These are phyloP conservation scores for Petasospora fabianii DNA, from an alignment of 1,139 yeast species.

Conservation along the genomic window DNA sequence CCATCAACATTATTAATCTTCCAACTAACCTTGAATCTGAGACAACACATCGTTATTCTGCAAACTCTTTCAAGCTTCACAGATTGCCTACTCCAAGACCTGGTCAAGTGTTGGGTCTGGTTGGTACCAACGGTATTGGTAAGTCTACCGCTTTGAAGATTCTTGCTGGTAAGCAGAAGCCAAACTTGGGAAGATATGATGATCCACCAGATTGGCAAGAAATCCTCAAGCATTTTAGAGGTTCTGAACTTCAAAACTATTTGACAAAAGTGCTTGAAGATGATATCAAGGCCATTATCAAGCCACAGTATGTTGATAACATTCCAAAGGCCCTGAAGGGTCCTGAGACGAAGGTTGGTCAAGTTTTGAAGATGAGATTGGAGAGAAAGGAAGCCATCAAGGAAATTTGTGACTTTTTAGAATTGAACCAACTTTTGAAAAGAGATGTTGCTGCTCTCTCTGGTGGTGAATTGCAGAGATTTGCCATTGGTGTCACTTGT, in stretches of 20 bases:
- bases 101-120: slow-evolving; percentile 95
- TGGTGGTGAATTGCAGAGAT: slow-evolving; percentile 98
- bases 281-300: slow-evolving; percentile 87
- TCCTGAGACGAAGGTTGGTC: slow-evolving; percentile 73
- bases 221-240: slow-evolving; percentile 85
- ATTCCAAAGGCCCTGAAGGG: slow-evolving; percentile 95
- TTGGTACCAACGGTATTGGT: slow-evolving; percentile 99
- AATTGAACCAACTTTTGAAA: slow-evolving; percentile 65
- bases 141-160: slow-evolving; percentile 97
- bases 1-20: slow-evolving; percentile 88
- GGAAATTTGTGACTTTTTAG: slow-evolving; percentile 62
- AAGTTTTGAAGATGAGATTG: slow-evolving; percentile 67
- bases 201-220: slow-evolving; percentile 98
- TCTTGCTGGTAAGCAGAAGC: slow-evolving; percentile 97
- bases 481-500: slow-evolving; percentile 96
- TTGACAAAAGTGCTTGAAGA: slow-evolving; percentile 93
- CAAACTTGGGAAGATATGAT: slow-evolving; percentile 89
- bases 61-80: slow-evolving; percentile 94
- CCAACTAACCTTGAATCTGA: slow-evolving; percentile 92
- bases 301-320: slow-evolving; percentile 97
- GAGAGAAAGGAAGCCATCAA: slow-evolving; percentile 65
- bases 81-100: slow-evolving; percentile 98
- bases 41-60: slow-evolving; percentile 96
- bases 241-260: slow-evolving; percentile 94
- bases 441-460: slow-evolving; percentile 88